phyloP scores from a whole-genome alignment of 1,139 yeast species.

The Arxiozyma bovina region DNA sequence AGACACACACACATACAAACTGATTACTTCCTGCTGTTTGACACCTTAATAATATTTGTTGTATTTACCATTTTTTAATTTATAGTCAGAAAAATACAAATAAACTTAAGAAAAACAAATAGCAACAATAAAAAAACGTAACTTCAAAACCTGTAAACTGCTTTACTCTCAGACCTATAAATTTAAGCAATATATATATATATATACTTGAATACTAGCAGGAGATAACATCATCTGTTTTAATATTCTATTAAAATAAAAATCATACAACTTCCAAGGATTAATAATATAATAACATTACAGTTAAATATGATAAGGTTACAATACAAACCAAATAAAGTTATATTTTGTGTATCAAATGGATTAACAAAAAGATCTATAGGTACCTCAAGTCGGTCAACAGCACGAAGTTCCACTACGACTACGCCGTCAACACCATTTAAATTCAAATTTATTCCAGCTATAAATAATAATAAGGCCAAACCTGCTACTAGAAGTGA shows the following conservation, averaged over 20 bases:
- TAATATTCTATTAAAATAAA: not conserved
- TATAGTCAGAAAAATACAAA: too few species aligned
- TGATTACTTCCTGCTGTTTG: too few species aligned
- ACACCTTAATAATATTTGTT: too few species aligned
- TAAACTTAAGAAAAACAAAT: not conserved
- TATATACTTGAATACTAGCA: too few species aligned
- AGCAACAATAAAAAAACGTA: not conserved
- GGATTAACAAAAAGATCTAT: not conserved
- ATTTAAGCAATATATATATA: too few species aligned
- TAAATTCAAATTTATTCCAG: constrained; percentile 3
- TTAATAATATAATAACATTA: not conserved
- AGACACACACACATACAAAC: too few species aligned
- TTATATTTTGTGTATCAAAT: not conserved
- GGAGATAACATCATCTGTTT: not conserved
- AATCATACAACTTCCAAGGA: not conserved
- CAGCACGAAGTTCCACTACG: not conserved
- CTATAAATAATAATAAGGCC: not conserved
- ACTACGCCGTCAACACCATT: not conserved
- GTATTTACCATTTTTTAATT: not conserved
- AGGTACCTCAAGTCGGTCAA: not conserved
- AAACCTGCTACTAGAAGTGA: not conserved
- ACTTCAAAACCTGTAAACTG: too few species aligned
- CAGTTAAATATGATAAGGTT: not conserved
- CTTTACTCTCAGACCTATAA: too few species aligned
- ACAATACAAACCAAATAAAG: not conserved